A percentile compares a stretch with the other conserved stretches of the same genome.
These are phyloP conservation scores for Microthlaspi erraticum DNA, from an alignment of 345 rosid species.

Conservation along the genomic window DNA sequence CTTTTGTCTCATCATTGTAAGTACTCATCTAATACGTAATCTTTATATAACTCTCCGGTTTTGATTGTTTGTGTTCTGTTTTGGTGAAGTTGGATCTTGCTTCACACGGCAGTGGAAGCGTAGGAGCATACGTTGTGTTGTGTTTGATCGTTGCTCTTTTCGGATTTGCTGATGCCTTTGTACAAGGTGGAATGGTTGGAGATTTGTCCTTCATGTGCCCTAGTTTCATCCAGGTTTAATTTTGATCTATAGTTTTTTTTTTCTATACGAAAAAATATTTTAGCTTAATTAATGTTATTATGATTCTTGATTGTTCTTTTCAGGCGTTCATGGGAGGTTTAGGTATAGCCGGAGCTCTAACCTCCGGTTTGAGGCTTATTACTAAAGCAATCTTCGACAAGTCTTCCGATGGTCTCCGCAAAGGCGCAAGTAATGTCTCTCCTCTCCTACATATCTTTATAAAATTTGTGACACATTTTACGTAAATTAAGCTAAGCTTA, in stretches of 20 bases:
- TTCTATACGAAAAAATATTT: not conserved
- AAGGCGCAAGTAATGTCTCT: constrained; percentile 74
- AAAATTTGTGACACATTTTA: not conserved
- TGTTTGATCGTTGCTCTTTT: constrained; percentile 65
- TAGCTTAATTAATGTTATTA: not conserved
- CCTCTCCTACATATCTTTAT: not conserved
- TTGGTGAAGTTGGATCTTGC: constrained; percentile 74
- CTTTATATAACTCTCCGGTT: not conserved
- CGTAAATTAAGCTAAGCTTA: not conserved
- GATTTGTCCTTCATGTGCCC: constrained; percentile 82
- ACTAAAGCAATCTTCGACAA: constrained; percentile 79
- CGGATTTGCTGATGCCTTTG: constrained; percentile 86
- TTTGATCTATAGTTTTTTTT: not conserved
- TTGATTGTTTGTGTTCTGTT: constrained; percentile 1
- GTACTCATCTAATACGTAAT: constrained; percentile 27
- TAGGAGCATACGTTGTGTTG: constrained; percentile 68
- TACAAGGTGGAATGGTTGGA: constrained; percentile 91
- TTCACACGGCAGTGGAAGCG: constrained; percentile 76
- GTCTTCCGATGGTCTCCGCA: constrained; percentile 67
- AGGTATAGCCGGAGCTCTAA: constrained; percentile 78
- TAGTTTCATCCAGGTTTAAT: constrained; percentile 65
- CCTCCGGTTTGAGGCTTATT: constrained; percentile 69
- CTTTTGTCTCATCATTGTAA: constrained; percentile 71
- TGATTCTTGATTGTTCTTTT: not conserved
- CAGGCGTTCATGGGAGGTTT: constrained; percentile 72